Base-by-base conservation (phyloP, 768 basidiomycete species). In the Podaxis sp. region DNA sequence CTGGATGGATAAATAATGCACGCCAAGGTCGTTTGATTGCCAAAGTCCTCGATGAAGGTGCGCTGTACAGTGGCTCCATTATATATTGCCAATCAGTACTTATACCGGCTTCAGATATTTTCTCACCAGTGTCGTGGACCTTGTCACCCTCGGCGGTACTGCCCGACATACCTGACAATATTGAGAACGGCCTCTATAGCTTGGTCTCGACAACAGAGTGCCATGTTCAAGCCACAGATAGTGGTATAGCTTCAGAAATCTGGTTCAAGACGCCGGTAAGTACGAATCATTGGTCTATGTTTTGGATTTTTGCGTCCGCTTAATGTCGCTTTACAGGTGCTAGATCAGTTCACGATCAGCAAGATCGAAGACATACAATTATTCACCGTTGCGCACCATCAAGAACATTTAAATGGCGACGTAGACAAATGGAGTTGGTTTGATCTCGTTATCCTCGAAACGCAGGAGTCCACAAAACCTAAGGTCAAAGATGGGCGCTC, bases 341-440 rank as follows among this genome's bases (percentile, higher is more conserved):
- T 75, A 27, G 70, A 69, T 19, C 52, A 67, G 47, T 47, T 64
- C 19, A 63, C 68, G 11, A 60, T 74, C 9, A 51, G 64, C 15
- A 71, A 67, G 37, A 61, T 72, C 11, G 64, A 69, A 19, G 68
- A 69, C 19, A 66, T 74, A 36, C 73, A 74, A 38, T 67, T 75
- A 2, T 68, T 69, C 57, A 74, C 72, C 2, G 59, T 65, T 46
- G 69, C 69, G 4, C 70, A 67, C 38, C 66, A 71, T 27, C 71
- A 71, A 52, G 71, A 68, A 2, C 61, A 46, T 43, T 65, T 57
- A 38, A 51, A 56, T 6, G 24, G 53, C 27, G 67, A 63, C n/a
- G 67, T 64, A 9, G 63, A 54, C 0, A 72, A 68, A 33, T 74
- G 73, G 70, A 74, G 70, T 49, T 76, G 74, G 73, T 76, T 73